Base-by-base conservation (phyloP, 2,329 filamentous ascomycete genomes). In the Xylaria hypoxylon region DNA sequence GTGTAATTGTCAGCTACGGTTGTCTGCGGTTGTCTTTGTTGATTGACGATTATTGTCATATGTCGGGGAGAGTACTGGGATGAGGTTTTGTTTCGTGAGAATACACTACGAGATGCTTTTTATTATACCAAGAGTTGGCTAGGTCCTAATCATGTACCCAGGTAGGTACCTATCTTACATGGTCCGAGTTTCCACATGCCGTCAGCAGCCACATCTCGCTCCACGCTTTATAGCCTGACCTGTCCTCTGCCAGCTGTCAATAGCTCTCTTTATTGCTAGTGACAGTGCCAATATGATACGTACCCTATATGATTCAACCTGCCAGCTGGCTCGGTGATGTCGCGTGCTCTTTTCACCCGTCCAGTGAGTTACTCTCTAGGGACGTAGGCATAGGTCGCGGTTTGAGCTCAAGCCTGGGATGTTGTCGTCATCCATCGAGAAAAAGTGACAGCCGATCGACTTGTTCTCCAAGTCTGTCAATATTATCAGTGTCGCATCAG, bases 321-420 rank as follows among this genome's bases (percentile, higher is more conserved):
- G 45, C 28, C 47, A 59, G 40, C 47, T 56, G 44, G 47, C 17
- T 50, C 28, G 5, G 53, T 62, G 44, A n/a, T 63, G 60, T 65
- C 63, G 63, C 58, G 63, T 65, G 63, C 58, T 51, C 24, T 42
- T 51, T 51, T 48, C 7, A 11, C 17, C 17, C 53, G n/a, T n/a
- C n/a, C n/a, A n/a, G n/a, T n/a, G n/a, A n/a, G n/a, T n/a, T n/a
- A n/a, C 38, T 38, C 53, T 19, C 22, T 28, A 50, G 2, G 3
- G 22, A 42, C 10, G 6, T 45, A 31, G 26, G 15, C 19, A 28
- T 22, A 35, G 48, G 48, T 52, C 48, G 48, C 48, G 31, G 10
- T 28, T 10, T 11, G 22, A 35, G 28, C 51, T 56, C 24, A 38
- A 56, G 24, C 52, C 44, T 56, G 22, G 51, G 35, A 31, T 28